Conservation (phyloP, 2,329 filamentous ascomycete species). For the Tolypocladium inflatum region DNA sequence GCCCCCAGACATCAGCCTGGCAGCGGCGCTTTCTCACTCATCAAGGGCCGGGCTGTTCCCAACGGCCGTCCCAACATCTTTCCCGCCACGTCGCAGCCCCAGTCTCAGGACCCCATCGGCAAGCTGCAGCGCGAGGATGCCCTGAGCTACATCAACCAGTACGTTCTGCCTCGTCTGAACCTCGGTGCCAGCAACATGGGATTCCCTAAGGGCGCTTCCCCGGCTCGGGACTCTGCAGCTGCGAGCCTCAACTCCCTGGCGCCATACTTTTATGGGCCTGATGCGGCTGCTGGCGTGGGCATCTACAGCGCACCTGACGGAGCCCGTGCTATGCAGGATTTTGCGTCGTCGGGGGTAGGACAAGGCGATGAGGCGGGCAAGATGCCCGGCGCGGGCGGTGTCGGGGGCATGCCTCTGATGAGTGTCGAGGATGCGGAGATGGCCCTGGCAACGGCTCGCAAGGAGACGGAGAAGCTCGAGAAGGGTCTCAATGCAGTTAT, state of each 20-base stretch:
- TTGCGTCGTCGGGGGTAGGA: slow-evolving; percentile 16
- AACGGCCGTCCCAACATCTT: slow-evolving; percentile 56
- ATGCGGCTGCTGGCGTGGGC: slow-evolving; percentile 33
- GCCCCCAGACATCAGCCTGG: slow-evolving; percentile 44
- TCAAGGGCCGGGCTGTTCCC: slow-evolving; percentile 55
- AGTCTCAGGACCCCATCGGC: slow-evolving; percentile 47
- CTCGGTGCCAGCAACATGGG: slow-evolving; percentile 38
- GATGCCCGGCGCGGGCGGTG: slow-evolving; percentile 16
- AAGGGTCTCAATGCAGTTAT: slow-evolving; percentile 51
- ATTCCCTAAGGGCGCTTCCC: slow-evolving; percentile 24
- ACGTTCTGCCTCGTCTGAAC: slow-evolving; percentile 51
- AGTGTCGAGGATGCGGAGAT: slow-evolving; percentile 54
- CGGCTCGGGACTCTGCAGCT: slow-evolving; percentile 34
- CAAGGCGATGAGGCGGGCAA: slow-evolving; percentile 20
- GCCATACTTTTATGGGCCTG: slow-evolving; percentile 45
- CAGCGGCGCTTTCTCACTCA: slow-evolving; percentile 48
- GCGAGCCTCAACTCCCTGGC: slow-evolving; percentile 45
- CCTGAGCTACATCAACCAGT: slow-evolving; percentile 60
- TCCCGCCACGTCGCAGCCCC: slow-evolving; percentile 35
- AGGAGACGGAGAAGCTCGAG: slow-evolving; percentile 53
- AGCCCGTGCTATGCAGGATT: slow-evolving; percentile 23
- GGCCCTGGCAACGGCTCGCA: slow-evolving; percentile 39
- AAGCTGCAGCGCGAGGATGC: slow-evolving; percentile 60
- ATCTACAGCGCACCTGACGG: slow-evolving; percentile 31
- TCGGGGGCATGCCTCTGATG: slow-evolving; percentile 43